A percentile compares a stretch with the other conserved stretches of the same genome.
phyloP scores from a whole-genome alignment of 257 asterid genomes.

The Solanum rostratum region DNA sequence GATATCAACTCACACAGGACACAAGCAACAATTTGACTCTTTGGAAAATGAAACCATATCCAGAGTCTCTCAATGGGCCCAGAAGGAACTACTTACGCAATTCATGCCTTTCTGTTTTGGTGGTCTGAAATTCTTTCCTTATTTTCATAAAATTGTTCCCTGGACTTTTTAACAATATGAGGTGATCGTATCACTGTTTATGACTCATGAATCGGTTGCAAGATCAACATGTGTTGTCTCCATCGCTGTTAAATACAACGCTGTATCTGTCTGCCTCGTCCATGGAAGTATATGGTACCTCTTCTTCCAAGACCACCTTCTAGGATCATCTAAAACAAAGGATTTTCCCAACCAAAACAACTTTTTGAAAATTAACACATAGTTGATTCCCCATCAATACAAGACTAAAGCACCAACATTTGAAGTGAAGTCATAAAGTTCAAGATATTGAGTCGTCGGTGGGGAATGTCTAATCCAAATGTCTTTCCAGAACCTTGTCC shows the following conservation, averaged over 20 bases:
- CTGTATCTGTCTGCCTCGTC: background rate
- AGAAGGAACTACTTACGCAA: background rate
- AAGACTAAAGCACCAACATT: background rate
- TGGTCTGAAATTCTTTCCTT: constrained; percentile 8
- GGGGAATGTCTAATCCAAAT: background rate
- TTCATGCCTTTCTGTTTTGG: background rate
- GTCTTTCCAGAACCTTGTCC: background rate
- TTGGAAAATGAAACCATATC: background rate
- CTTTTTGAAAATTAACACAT: background rate
- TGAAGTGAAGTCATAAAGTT: background rate
- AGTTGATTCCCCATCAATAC: background rate
- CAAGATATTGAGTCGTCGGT: background rate
- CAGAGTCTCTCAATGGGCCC: background rate
- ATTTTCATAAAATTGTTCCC: background rate
- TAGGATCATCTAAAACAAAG: background rate
- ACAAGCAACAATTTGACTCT: background rate
- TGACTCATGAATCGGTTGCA: background rate
- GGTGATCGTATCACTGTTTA: background rate
- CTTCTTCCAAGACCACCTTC: background rate
- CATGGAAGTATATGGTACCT: background rate
- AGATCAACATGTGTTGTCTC: background rate
- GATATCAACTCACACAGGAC: background rate
- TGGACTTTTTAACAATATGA: background rate
- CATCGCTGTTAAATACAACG: background rate
- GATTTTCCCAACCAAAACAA: background rate